A percentile compares a stretch with the other conserved stretches of the same genome.
These are phyloP conservation scores for Microdochium nivale DNA, from an alignment of 2,329 filamentous ascomycete species.

Conservation along the genomic window DNA sequence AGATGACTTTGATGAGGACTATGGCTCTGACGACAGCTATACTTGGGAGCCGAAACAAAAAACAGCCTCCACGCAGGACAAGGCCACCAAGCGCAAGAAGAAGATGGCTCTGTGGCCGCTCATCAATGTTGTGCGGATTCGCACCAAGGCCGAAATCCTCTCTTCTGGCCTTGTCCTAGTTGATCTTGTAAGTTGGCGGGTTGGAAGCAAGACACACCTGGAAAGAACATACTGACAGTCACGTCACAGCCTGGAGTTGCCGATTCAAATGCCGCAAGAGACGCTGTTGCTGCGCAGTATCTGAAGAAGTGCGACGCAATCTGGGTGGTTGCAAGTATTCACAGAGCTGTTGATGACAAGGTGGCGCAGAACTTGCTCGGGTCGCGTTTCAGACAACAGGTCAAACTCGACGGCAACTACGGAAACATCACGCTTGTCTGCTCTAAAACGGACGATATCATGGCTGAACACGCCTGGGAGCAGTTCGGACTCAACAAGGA, in stretches of 20 bases:
- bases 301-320: conserved; percentile 51
- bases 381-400: conserved; percentile 46
- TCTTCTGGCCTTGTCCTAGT: conserved; percentile 46
- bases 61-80: neutral
- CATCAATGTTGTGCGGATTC: conserved; percentile 33
- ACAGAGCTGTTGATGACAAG: conserved; percentile 50
- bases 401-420: conserved; percentile 49
- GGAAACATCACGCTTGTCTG: conserved; percentile 51
- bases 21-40: conserved; percentile 46
- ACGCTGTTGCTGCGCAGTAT: conserved; percentile 48
- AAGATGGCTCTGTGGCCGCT: conserved; percentile 30
- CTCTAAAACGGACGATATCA: conserved; percentile 53
- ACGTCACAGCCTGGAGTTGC: conserved; percentile 40
- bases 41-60: conserved; percentile 30
- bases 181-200: conserved; percentile 33
- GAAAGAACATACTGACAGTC: conserved; percentile 5
- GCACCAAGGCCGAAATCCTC: conserved; percentile 37
- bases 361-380: conserved; percentile 47
- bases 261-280: conserved; percentile 51
- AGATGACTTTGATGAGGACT: conserved; percentile 16
- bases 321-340: conserved; percentile 57
- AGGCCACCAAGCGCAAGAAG: neutral
- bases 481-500: neutral
- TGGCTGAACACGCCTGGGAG: neutral
- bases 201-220: neutral